phyloP scores from a whole-genome alignment of 148 eudicot species.

The Vaccinium macrocarpon region DNA sequence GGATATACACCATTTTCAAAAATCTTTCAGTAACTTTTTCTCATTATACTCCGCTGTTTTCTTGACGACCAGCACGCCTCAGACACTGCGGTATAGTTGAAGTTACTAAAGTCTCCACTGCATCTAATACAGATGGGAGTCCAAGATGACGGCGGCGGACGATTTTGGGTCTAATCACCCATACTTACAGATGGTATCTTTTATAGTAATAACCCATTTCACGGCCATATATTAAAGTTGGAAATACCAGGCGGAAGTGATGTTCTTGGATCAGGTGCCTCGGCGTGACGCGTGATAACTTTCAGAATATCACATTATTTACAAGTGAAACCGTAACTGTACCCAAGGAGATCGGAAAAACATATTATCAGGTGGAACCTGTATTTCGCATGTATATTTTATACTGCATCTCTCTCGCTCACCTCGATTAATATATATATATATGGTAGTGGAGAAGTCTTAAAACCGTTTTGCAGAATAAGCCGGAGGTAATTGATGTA shows the following conservation, averaged over 20 bases:
- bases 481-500: too few species aligned
- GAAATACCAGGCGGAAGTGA: too few species aligned
- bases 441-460: too few species aligned
- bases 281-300: too few species aligned
- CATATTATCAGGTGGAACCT: neutral
- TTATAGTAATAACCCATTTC: slow-evolving; percentile 9
- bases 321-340: too few species aligned
- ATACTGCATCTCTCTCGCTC: neutral
- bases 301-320: too few species aligned
- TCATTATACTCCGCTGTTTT: neutral
- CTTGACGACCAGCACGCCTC: slow-evolving; percentile 74
- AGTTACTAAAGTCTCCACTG: slow-evolving; percentile 76
- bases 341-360: neutral
- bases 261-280: too few species aligned
- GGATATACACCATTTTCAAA: neutral
- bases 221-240: too few species aligned
- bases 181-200: neutral
- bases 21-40: neutral
- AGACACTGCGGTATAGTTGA: slow-evolving; percentile 69
- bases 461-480: too few species aligned
- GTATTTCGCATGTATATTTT: neutral
- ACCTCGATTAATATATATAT: too few species aligned
- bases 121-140: slow-evolving; percentile 72
- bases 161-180: neutral
- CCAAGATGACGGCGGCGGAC: slow-evolving; percentile 22